phyloP scores from a whole-genome alignment of 768 basidiomycete genomes.

The Nidula microcarpa region DNA sequence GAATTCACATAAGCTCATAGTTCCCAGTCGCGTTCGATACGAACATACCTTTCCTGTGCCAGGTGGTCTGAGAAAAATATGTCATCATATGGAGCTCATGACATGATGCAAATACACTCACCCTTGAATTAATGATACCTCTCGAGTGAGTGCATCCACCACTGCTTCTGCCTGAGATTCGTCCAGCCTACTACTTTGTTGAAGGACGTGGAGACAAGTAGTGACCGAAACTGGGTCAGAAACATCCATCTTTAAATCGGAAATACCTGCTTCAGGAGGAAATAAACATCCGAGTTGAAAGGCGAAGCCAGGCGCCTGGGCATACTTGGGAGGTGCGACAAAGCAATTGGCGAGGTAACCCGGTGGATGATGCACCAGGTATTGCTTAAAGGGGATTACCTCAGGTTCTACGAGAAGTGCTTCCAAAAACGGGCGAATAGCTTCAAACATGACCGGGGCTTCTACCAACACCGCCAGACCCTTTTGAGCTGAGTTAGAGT shows the following conservation, averaged over 20 bases:
- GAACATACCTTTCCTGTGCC: slow-evolving; percentile 68
- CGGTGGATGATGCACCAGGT: slow-evolving; percentile 42
- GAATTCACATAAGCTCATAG: slow-evolving; percentile 2
- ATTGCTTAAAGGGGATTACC: slow-evolving; percentile 51
- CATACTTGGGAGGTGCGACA: slow-evolving; percentile 53
- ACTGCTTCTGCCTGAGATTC: slow-evolving; percentile 70
- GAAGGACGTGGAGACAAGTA: slow-evolving; percentile 33
- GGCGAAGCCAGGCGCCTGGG: slow-evolving; percentile 48
- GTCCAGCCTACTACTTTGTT: slow-evolving; percentile 54
- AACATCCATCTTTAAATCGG: slow-evolving; percentile 36
- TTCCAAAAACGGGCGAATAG: slow-evolving; percentile 66
- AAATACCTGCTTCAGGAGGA: slow-evolving; percentile 28
- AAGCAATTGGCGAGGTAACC: slow-evolving; percentile 25
- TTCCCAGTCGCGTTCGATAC: neutral
- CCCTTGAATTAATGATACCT: slow-evolving; percentile 74
- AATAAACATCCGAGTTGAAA: slow-evolving; percentile 59
- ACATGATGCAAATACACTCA: slow-evolving; percentile 14
- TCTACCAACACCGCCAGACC: slow-evolving; percentile 48
- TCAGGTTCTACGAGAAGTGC: slow-evolving; percentile 56
- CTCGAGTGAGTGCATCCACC: slow-evolving; percentile 53
- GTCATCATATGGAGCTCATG: neutral
- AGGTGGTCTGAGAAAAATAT: slow-evolving; percentile 48
- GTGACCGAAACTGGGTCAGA: slow-evolving; percentile 40
- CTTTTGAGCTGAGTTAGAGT: slow-evolving; percentile 2
- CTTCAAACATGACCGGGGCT: slow-evolving; percentile 62